Conservation (phyloP, 257 asterid species). For the Pogostemon cablin region DNA sequence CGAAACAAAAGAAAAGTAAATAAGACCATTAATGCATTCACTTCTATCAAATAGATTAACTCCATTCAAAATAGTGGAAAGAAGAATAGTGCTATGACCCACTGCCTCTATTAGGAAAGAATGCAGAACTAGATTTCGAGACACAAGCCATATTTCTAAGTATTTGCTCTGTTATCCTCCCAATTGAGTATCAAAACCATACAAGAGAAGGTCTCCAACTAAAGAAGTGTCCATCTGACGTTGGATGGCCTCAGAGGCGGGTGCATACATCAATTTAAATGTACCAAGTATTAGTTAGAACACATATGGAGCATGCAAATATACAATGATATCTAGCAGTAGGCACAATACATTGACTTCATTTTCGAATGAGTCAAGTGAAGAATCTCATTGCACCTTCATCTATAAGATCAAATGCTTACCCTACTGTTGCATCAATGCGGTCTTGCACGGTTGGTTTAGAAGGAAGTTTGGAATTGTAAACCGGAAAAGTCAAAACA, state of each 20-base stretch:
- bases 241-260: slow-evolving; percentile 5
- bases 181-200: background rate
- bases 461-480: slow-evolving; percentile 61
- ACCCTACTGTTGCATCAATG: slow-evolving; percentile 84
- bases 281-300: background rate
- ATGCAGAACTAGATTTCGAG: background rate
- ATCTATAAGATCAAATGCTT: slow-evolving; percentile 33
- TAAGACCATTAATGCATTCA: background rate
- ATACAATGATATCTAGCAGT: background rate
- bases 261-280: background rate
- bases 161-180: background rate
- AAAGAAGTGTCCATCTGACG: background rate
- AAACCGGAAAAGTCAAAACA: slow-evolving; percentile 91
- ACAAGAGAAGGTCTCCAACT: background rate
- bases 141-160: background rate
- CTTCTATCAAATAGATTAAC: background rate
- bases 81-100: background rate
- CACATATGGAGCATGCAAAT: background rate
- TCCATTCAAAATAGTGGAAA: background rate
- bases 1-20: slow-evolving; percentile 12
- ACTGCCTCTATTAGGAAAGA: background rate
- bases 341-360: background rate
- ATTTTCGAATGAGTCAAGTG: background rate
- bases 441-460: slow-evolving; percentile 75
- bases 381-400: background rate